These are phyloP conservation scores for Pythium brachiatum DNA, from an alignment of 352 stramenopile genomes.

Conservation along the genomic window DNA sequence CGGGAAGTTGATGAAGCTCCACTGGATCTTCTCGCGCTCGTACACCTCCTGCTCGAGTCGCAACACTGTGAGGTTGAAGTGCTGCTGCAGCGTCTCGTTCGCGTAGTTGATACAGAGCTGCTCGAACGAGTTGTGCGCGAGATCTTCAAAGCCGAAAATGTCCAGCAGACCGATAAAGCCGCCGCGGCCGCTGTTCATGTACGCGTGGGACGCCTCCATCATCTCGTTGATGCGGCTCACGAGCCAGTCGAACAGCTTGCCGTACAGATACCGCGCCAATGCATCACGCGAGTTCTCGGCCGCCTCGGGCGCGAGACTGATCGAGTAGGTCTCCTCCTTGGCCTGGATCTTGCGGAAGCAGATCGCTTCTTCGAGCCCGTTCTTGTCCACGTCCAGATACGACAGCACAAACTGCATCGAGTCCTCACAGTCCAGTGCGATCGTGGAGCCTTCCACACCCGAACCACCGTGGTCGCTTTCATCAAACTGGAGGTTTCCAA, in stretches of 20 bases:
- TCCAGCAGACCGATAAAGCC: slow-evolving; percentile 81
- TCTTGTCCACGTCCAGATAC: slow-evolving; percentile 87
- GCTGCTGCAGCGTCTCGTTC: slow-evolving; percentile 92
- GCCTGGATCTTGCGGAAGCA: slow-evolving; percentile 93
- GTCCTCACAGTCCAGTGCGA: slow-evolving; percentile 42
- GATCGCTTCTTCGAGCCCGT: slow-evolving; percentile 87
- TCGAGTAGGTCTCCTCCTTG: slow-evolving; percentile 88
- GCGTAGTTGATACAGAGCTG: slow-evolving; percentile 95
- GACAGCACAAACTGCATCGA: slow-evolving; percentile 80
- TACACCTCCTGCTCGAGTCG: slow-evolving; percentile 88
- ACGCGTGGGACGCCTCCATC: slow-evolving; percentile 34
- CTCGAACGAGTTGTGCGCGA: slow-evolving; percentile 93
- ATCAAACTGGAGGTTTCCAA: slow-evolving; percentile 94
- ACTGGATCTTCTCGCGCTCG: slow-evolving; percentile 84
- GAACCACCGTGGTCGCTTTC: slow-evolving; percentile 52
- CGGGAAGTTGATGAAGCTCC: slow-evolving; percentile 89
- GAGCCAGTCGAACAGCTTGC: slow-evolving; percentile 93
- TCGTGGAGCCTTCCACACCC: slow-evolving; percentile 68
- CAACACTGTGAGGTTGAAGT: slow-evolving; percentile 90
- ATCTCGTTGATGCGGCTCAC: slow-evolving; percentile 86
- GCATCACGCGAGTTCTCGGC: slow-evolving; percentile 92
- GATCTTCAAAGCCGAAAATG: slow-evolving; percentile 89
- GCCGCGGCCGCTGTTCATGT: slow-evolving; percentile 40
- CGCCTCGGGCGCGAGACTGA: slow-evolving; percentile 59
- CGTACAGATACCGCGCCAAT: slow-evolving; percentile 94